A percentile compares a stretch with the other conserved stretches of the same genome.
Conservation (phyloP, 1,139 yeast genomes). For the Magnusiomyces magnusii region DNA sequence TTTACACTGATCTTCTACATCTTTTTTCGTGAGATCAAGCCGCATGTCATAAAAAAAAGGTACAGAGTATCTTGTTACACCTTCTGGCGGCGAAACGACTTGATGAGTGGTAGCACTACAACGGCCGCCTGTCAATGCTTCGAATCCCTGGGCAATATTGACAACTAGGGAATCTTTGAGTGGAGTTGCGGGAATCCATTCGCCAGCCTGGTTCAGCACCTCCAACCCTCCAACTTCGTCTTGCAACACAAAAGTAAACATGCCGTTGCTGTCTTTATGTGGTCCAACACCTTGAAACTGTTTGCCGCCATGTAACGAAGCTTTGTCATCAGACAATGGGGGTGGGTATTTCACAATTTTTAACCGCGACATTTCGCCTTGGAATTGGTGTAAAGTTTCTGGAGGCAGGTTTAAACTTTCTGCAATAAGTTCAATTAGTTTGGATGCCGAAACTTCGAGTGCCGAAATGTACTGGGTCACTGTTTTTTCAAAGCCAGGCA, state of each 20-base stretch:
- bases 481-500: constrained; percentile 45
- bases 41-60: constrained; percentile 35
- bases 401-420: constrained; percentile 47
- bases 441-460: constrained; percentile 42
- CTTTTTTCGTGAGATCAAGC: constrained; percentile 28
- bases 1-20: constrained; percentile 26
- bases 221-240: constrained; percentile 50
- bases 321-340: constrained; percentile 5
- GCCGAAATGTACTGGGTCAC: constrained; percentile 42
- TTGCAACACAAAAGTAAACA: constrained; percentile 54
- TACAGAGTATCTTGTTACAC: constrained; percentile 31
- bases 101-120: constrained; percentile 57
- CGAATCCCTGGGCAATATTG: constrained; percentile 37
- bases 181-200: constrained; percentile 48
- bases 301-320: constrained; percentile 20
- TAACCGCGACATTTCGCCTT: constrained; percentile 39
- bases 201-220: constrained; percentile 54
- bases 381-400: constrained; percentile 41
- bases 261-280: constrained; percentile 57
- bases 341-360: constrained; percentile 36
- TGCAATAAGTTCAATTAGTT: constrained; percentile 43
- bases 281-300: constrained; percentile 61
- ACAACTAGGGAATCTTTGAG: constrained; percentile 31
- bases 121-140: constrained; percentile 35
- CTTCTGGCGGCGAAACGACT: constrained; percentile 49